Evolutionary conservation across 176 grass and related monocot genomes (phyloP).

Genomic region (Triticum dicoccoides): DNA sequence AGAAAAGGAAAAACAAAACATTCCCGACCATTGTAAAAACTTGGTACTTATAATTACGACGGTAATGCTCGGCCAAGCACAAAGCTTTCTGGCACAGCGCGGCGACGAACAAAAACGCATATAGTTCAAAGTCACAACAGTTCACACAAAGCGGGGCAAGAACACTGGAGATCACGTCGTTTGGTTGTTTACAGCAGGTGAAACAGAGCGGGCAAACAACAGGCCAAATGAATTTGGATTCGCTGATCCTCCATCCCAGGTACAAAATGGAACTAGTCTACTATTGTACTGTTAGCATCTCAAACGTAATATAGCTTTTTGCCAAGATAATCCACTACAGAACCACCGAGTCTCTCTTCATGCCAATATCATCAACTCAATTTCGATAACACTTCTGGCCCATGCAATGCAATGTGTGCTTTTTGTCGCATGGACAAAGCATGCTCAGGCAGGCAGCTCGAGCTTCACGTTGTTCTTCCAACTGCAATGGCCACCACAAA

Average conservation of each 20-base stretch:
- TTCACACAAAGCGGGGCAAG: not conserved
- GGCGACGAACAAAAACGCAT: not conserved
- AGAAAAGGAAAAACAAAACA: not conserved
- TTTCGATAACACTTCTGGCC: constrained; percentile 10
- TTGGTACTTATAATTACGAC: not conserved
- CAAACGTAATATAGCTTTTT: constrained; percentile 29
- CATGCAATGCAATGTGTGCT: not conserved
- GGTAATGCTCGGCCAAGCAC: not conserved
- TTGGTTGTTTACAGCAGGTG: not conserved
- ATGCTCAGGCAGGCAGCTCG: constrained; percentile 78
- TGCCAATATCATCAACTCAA: constrained; percentile 26
- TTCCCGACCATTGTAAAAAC: not conserved
- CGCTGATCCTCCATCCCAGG: not conserved
- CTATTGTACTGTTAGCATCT: constrained; percentile 41
- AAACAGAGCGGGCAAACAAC: constrained; percentile 25
- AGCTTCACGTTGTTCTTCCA: constrained; percentile 99
- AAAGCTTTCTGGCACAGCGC: no score
- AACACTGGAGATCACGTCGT: not conserved
- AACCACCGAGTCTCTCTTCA: not conserved
- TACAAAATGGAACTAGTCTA: constrained; percentile 39
- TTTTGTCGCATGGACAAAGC: not conserved
- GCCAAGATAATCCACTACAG: constrained; percentile 29
- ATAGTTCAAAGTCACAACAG: not conserved
- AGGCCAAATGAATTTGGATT: not conserved
- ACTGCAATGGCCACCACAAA: constrained; percentile 35